Evolutionary conservation across 305 asterid genomes (phyloP).

Genomic region (Rubia occidens): DNA sequence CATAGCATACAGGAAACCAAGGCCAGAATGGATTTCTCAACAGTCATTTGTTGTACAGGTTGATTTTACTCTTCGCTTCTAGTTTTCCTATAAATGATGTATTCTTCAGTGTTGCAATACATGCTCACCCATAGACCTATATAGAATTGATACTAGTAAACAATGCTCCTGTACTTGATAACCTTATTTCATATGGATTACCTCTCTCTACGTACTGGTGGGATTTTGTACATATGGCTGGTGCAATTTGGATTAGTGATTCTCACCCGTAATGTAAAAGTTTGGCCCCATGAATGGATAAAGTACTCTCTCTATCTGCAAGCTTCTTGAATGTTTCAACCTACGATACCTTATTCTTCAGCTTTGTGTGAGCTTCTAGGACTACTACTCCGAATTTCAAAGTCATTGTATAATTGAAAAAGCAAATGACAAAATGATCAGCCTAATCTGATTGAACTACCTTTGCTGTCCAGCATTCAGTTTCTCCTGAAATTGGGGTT

Average conservation of each 20-base stretch:
- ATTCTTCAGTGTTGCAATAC: neutral
- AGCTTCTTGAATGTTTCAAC: neutral
- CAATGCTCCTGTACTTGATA: neutral
- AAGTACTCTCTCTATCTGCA: neutral
- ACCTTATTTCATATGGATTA: neutral
- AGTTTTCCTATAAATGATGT: neutral
- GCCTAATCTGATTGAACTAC: slow-evolving; percentile 23
- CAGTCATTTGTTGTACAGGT: slow-evolving; percentile 83
- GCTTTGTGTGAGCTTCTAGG: neutral
- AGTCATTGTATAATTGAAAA: neutral
- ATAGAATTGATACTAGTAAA: neutral
- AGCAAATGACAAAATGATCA: slow-evolving; percentile 5
- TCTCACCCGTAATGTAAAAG: neutral
- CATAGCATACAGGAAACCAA: slow-evolving; percentile 76
- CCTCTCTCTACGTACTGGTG: neutral
- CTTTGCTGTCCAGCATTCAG: slow-evolving; percentile 56
- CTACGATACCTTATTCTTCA: neutral
- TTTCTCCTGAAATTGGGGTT: slow-evolving; percentile 79
- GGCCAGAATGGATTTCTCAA: slow-evolving; percentile 81
- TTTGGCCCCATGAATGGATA: neutral
- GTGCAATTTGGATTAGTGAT: neutral
- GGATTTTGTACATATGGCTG: neutral
- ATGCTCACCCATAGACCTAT: neutral
- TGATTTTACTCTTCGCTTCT: slow-evolving; percentile 12
- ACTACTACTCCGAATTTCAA: neutral